Percentiles rank a stretch among this genome's conserved stretches.
phyloP scores from a whole-genome alignment of 2,329 filamentous ascomycete species.

The Diaporthe velutina region DNA sequence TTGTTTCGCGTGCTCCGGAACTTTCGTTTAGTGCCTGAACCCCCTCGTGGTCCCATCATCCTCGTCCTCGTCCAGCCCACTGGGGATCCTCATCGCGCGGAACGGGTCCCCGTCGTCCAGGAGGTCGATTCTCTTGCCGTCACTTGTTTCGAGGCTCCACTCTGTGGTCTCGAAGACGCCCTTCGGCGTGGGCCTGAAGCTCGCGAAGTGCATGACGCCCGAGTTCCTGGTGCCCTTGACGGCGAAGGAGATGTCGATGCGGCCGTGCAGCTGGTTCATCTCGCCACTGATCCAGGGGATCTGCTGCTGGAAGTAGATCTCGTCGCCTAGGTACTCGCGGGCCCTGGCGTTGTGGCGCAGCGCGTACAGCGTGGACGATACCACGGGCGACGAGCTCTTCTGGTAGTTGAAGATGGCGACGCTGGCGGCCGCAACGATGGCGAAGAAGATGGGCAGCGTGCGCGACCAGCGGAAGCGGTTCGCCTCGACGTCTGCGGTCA shows the following conservation, averaged over 20 bases:
- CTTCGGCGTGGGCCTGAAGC: conserved; percentile 72
- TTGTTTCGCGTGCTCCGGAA: no score
- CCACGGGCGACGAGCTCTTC: conserved; percentile 87
- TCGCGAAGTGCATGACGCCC: conserved; percentile 85
- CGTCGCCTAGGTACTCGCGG: conserved; percentile 84
- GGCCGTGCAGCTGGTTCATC: conserved; percentile 93
- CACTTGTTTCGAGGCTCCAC: conserved; percentile 84
- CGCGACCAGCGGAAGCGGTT: conserved; percentile 72
- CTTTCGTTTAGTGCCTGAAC: conserved; percentile 62
- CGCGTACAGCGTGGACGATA: conserved; percentile 91
- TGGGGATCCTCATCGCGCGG: conserved; percentile 40
- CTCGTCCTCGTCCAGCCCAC: conserved; percentile 49
- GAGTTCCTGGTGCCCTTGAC: conserved; percentile 82
- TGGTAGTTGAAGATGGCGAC: conserved; percentile 99
- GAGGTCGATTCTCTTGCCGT: conserved; percentile 76
- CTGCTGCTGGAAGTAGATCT: conserved; percentile 83
- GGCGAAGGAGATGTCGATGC: conserved; percentile 87
- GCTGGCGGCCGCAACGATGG: conserved; percentile 77
- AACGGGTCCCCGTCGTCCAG: conserved; percentile 81
- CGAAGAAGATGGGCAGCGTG: conserved; percentile 85
- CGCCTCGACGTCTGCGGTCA: conserved; percentile 54
- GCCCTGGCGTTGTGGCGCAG: conserved; percentile 84
- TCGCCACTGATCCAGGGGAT: conserved; percentile 88
- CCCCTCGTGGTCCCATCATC: conserved; percentile 56
- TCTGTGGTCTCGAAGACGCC: conserved; percentile 86